phyloP scores from a whole-genome alignment of 495 filamentous ascomycete genomes.

The Hypoxylon cercidicola region DNA sequence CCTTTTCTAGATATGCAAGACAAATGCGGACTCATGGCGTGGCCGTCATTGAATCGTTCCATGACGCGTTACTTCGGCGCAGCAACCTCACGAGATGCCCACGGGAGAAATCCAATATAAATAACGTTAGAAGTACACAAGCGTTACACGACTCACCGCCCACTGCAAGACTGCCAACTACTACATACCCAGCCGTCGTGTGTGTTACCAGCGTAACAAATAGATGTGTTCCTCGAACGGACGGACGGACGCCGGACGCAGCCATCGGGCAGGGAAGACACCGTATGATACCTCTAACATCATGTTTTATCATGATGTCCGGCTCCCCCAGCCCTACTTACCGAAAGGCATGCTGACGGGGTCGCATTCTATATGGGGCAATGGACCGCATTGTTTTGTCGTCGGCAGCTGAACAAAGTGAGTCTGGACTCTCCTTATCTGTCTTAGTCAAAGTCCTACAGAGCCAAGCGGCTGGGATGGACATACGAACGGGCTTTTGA shows the following conservation, averaged over 20 bases:
- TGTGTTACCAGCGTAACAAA: slow-evolving; percentile 12
- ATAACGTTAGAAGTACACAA: slow-evolving; percentile 25
- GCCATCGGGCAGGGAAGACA: slow-evolving; percentile 2
- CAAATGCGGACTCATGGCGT: background rate
- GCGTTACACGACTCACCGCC: slow-evolving; percentile 19
- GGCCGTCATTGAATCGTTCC: slow-evolving; percentile 1
- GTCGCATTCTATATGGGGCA: slow-evolving; percentile 23
- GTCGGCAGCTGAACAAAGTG: background rate
- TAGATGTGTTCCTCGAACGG: slow-evolving; percentile 10
- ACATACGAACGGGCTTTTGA: background rate
- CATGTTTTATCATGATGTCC: slow-evolving; percentile 13
- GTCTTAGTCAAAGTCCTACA: background rate
- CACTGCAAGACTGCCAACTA: slow-evolving; percentile 1
- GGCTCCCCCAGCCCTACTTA: slow-evolving; percentile 20
- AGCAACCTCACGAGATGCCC: slow-evolving; percentile 7
- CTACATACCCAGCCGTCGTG: too few relatives aligned
- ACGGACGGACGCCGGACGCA: slow-evolving; percentile 12
- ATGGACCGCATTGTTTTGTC: slow-evolving; percentile 2
- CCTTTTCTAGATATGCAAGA: slow-evolving; percentile 1
- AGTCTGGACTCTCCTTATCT: background rate
- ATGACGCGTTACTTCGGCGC: slow-evolving; percentile 12
- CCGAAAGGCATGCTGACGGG: slow-evolving; percentile 26
- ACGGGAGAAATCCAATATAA: slow-evolving; percentile 6
- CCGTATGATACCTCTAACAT: slow-evolving; percentile 12
- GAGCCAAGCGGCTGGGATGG: background rate